These are phyloP conservation scores for Xylariaceae sp. DNA, from an alignment of 2,329 filamentous ascomycete species.

Conservation along the genomic window DNA sequence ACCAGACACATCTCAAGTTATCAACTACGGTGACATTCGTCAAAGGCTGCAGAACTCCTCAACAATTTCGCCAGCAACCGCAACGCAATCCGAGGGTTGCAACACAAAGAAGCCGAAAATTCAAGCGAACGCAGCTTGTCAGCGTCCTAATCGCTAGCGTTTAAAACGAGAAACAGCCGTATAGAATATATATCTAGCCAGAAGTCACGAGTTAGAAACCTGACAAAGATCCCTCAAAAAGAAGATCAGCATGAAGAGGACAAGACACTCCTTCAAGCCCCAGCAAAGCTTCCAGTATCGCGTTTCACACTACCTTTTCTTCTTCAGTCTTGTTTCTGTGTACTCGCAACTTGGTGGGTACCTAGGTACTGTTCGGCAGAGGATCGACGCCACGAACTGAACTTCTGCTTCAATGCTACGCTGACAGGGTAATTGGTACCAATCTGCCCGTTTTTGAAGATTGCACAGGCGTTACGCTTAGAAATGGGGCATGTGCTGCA, in stretches of 20 bases:
- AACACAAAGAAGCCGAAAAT: conserved; percentile 19
- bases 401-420: neutral
- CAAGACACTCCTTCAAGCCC: conserved; percentile 19
- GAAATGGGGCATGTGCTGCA: neutral
- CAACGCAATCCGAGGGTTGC: conserved; percentile 31
- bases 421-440: neutral
- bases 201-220: conserved; percentile 7
- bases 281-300: conserved; percentile 2
- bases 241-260: conserved; percentile 4
- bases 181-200: neutral
- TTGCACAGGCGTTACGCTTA: neutral
- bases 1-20: conserved; percentile 13
- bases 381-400: conserved; percentile 9
- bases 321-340: neutral
- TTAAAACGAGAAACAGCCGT: conserved; percentile 29
- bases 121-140: no score
- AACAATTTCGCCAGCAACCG: conserved; percentile 34
- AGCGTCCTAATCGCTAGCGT: conserved; percentile 25
- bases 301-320: conserved; percentile 17
- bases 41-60: conserved; percentile 36
- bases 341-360: neutral
- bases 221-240: neutral
- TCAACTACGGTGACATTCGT: conserved; percentile 34
- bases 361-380: neutral
- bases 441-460: conserved; percentile 1